These are phyloP conservation scores for Spergularia marina DNA, from an alignment of 148 eudicot species.

Conservation along the genomic window DNA sequence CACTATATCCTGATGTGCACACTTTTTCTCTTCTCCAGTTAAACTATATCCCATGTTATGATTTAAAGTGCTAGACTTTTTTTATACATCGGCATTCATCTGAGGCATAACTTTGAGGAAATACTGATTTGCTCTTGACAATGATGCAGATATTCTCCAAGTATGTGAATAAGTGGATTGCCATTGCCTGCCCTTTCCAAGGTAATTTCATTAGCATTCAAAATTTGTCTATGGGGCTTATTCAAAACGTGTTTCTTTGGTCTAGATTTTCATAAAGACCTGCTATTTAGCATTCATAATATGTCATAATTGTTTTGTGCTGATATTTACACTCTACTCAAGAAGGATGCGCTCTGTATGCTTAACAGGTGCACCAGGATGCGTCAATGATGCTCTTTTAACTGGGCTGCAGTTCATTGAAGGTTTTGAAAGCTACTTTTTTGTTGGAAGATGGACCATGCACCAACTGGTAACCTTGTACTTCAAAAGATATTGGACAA, in stretches of 20 bases:
- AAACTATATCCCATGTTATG: constrained; percentile 5
- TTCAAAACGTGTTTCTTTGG: neutral
- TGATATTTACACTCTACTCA: neutral
- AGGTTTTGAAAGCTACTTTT: constrained; percentile 85
- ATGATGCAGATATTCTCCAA: constrained; percentile 60
- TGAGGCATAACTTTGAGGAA: constrained; percentile 7
- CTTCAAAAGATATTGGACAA: neutral
- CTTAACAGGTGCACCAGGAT: constrained; percentile 91
- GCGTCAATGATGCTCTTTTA: constrained; percentile 84
- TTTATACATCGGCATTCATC: neutral
- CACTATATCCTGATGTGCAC: constrained; percentile 69
- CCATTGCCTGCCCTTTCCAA: constrained; percentile 95
- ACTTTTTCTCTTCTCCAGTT: constrained; percentile 26
- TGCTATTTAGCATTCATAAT: neutral
- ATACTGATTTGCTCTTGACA: constrained; percentile 7
- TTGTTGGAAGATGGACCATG: constrained; percentile 92
- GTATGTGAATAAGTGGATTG: constrained; percentile 91
- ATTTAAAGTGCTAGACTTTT: neutral
- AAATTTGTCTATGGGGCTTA: neutral
- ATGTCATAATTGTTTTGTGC: neutral
- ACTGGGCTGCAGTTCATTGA: constrained; percentile 94
- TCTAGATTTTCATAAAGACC: neutral
- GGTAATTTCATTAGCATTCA: constrained; percentile 39
- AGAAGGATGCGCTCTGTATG: constrained; percentile 23
- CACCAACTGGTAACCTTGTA: constrained; percentile 83